Evolutionary conservation across 78 protist genomes (phyloP).

Genomic region (Dictyostelium brefeldianum): DNA sequence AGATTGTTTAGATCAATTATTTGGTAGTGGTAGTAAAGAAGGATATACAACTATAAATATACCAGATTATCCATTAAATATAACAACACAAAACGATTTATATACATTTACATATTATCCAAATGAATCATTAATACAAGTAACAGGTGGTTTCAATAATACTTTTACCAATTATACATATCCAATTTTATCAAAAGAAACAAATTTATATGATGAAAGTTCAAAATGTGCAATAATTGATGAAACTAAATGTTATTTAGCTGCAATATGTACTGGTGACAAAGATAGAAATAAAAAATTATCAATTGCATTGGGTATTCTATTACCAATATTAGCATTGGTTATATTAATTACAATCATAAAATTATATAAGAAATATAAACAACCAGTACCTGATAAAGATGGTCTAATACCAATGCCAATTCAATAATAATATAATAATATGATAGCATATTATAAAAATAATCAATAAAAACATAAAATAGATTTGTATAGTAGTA

Average conservation of each 20-base stretch:
- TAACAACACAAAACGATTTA: background rate
- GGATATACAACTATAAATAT: background rate
- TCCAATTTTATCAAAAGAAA: background rate
- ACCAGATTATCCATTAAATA: background rate
- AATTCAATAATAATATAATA: too few species aligned
- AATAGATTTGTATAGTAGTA: too few species aligned
- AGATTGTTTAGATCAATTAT: background rate
- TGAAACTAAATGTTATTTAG: slow-evolving; percentile 6
- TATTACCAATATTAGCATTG: background rate
- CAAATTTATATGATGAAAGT: background rate
- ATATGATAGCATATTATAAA: too few species aligned
- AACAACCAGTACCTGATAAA: too few species aligned
- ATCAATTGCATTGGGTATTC: background rate
- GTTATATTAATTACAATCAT: background rate
- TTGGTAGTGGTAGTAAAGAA: background rate
- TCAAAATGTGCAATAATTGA: background rate
- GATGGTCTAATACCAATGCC: too few species aligned
- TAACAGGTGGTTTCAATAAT: background rate
- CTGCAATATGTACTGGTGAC: background rate
- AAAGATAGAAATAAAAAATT: background rate
- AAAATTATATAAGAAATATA: background rate
- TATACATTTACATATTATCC: slow-evolving; percentile 9
- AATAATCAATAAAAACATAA: too few species aligned
- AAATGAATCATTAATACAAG: background rate
- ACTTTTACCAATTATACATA: background rate